Evolutionary conservation across 495 filamentous ascomycete species (phyloP).

Genomic region (Tetracladium setigerum): DNA sequence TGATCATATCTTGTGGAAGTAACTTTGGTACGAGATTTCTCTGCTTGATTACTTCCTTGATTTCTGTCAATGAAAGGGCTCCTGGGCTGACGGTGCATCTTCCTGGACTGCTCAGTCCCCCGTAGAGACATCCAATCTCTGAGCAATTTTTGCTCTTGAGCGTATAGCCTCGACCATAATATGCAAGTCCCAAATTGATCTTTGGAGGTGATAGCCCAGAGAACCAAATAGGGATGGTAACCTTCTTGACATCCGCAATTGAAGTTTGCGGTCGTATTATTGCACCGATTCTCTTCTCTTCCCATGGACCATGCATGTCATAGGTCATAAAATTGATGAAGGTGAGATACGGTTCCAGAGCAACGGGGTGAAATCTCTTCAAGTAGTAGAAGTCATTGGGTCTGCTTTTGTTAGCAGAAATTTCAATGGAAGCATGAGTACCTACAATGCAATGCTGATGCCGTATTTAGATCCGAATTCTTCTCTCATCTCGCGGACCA

Average conservation of each 20-base stretch:
- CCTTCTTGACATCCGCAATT: constrained; percentile 30
- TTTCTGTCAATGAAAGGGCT: constrained; percentile 24
- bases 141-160: constrained; percentile 6
- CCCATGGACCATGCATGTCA: constrained; percentile 16
- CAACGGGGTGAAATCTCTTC: too few relatives aligned
- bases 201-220: constrained; percentile 24
- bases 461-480: constrained; percentile 29
- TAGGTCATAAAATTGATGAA: too few relatives aligned
- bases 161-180: constrained; percentile 32
- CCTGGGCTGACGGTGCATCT: constrained; percentile 25
- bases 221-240: constrained; percentile 29
- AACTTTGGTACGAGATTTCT: constrained; percentile 17
- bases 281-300: neutral
- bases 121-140: constrained; percentile 23
- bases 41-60: constrained; percentile 15
- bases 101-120: constrained; percentile 20
- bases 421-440: constrained; percentile 6
- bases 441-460: constrained; percentile 31
- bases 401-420: constrained; percentile 1
- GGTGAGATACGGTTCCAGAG: too few relatives aligned
- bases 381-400: too few relatives aligned
- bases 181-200: constrained; percentile 32
- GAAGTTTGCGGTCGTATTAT: constrained; percentile 24
- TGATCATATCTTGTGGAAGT: constrained; percentile 17
- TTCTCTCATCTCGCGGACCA: constrained; percentile 35